Conservation (phyloP, 2,329 filamentous ascomycete species). For the Drechslerella stenobrocha region DNA sequence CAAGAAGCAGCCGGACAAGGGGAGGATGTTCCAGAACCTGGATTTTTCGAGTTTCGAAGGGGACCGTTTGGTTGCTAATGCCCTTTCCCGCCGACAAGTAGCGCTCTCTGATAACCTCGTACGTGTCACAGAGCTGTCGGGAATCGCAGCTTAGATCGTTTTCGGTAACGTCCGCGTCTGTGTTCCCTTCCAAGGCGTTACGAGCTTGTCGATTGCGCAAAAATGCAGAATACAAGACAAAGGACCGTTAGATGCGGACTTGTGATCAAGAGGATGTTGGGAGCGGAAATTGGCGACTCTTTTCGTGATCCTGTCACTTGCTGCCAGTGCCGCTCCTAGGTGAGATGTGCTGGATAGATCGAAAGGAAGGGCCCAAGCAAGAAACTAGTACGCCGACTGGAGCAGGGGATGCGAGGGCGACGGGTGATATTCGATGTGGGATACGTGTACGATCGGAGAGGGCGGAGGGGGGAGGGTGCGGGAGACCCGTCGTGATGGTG, state of each 20-base stretch:
- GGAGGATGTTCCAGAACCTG: conserved; percentile 46
- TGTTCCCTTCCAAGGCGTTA: conserved; percentile 46
- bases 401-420: neutral
- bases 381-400: conserved; percentile 53
- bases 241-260: conserved; percentile 16
- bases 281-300: conserved; percentile 49
- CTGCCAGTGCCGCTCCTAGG: conserved; percentile 26
- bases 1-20: conserved; percentile 19
- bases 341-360: conserved; percentile 6
- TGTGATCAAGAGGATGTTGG: conserved; percentile 24
- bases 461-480: conserved; percentile 39
- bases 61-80: conserved; percentile 27
- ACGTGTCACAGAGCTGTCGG: conserved; percentile 46
- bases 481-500: conserved; percentile 48
- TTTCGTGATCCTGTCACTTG: conserved; percentile 48
- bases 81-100: conserved; percentile 38
- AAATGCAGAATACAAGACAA: conserved; percentile 21
- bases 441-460: conserved; percentile 50
- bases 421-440: conserved; percentile 28
- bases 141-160: conserved; percentile 47
- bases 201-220: conserved; percentile 48
- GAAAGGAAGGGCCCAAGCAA: conserved; percentile 33
- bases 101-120: conserved; percentile 40
- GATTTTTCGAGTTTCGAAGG: conserved; percentile 28
- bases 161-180: conserved; percentile 49